phyloP scores from a whole-genome alignment of 202 grass and related monocot species.

The Schoenoplectus tabernaemontani region DNA sequence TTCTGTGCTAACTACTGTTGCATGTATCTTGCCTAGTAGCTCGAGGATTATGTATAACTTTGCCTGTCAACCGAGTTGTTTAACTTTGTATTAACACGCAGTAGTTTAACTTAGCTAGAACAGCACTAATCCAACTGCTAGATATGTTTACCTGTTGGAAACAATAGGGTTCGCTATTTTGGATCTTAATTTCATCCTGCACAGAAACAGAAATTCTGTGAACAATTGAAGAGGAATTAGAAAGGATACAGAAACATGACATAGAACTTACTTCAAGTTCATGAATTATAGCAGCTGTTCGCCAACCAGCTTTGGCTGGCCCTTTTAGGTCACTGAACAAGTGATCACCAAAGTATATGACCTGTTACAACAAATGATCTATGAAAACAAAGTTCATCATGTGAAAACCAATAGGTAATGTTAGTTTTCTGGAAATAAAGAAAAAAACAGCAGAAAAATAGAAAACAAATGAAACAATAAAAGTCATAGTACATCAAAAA shows the following conservation, averaged over 20 bases:
- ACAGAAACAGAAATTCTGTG: conserved; percentile 1
- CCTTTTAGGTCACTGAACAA: conserved; percentile 94
- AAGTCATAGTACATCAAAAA: neutral
- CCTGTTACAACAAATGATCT: conserved; percentile 29
- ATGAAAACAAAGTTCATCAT: neutral
- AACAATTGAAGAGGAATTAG: neutral
- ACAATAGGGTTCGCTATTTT: conserved; percentile 65
- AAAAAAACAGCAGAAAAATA: too few relatives aligned
- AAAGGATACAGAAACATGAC: neutral
- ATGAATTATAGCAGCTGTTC: conserved; percentile 90
- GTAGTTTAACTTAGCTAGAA: neutral
- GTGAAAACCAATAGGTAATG: neutral
- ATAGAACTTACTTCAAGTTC: conserved; percentile 72
- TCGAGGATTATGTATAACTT: conserved; percentile 92
- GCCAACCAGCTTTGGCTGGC: conserved; percentile 93
- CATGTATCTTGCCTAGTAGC: conserved; percentile 77
- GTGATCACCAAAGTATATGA: conserved; percentile 99
- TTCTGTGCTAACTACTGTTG: conserved; percentile 75
- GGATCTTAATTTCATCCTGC: conserved; percentile 94
- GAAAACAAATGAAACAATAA: too few relatives aligned
- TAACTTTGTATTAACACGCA: neutral
- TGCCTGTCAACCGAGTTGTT: conserved; percentile 43
- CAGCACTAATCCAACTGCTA: neutral
- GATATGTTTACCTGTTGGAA: conserved; percentile 53
- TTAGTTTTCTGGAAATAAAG: neutral